Evolutionary conservation across 2,329 filamentous ascomycete genomes (phyloP), one percentile per base, ranked within the genome.

Genomic region (Zymoseptoria brevis): DNA sequence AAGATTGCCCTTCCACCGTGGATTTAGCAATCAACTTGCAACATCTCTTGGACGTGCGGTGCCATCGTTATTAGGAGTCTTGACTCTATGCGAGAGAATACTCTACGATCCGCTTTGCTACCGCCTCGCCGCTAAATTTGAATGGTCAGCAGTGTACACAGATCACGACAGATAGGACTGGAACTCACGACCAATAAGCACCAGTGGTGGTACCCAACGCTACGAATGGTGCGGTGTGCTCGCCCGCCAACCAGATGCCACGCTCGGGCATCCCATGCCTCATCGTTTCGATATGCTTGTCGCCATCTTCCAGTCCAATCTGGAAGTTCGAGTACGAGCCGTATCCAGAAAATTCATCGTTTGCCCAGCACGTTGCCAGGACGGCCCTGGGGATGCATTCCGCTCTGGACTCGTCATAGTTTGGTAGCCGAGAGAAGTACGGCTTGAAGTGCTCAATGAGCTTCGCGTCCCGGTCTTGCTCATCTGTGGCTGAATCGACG

Each of bases 241-340:
- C 91, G 0, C 91, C 91, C 0, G 91, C 91, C 64, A 96, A 79
- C 91, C 91, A 96, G 8, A 96, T 70, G 0, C 88, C 85, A 21
- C 84, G 77, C 11, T 83, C 84, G 0, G 85, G 86, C 63, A 80
- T 68, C 0, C 82, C 82, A 2, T 73, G 68, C 22, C 83, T 72
- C 75, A 87, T 76, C 2, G 74, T 71, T 71, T 87, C 81, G 53
- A 96, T 84, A 70, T 95, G 88, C 59, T 79, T 76, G 66, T 92
- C 89, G 0, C 86, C 89, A 5, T 83, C 77, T 64, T 83, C 77
- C 53, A 93, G 70, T 0, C 89, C 90, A 16, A 87, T 79, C 68
- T 91, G 90, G 74, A 96, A 96, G 72, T 96, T 96, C 55, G 81
- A 83, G 72, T 96, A 96, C 66, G 86, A 89, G 8, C 92, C 91